Evolutionary conservation across 2,329 filamentous ascomycete species (phyloP).

Genomic region (Penicillium expansum): DNA sequence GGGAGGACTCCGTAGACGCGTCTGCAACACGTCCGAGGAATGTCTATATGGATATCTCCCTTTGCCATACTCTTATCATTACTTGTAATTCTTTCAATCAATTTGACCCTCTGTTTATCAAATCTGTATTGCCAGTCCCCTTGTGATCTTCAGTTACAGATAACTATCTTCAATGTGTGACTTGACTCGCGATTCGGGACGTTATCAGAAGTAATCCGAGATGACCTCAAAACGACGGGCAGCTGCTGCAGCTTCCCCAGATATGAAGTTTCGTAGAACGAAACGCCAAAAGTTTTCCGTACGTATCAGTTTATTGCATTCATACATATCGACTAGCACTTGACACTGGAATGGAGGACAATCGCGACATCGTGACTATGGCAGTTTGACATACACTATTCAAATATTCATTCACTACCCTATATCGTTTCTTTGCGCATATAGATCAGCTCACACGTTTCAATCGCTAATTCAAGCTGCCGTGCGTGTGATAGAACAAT

Average conservation of each 20-base stretch:
- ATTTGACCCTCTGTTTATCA: neutral
- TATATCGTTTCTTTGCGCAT: neutral
- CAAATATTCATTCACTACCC: neutral
- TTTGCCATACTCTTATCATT: constrained; percentile 1
- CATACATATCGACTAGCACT: neutral
- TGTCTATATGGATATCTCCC: neutral
- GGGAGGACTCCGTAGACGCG: constrained; percentile 2
- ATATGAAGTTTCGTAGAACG: constrained; percentile 50
- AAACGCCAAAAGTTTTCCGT: constrained; percentile 61
- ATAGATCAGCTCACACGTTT: neutral
- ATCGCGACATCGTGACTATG: neutral
- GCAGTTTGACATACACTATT: neutral
- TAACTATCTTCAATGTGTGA: neutral
- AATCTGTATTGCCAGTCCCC: neutral
- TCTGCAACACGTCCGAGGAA: constrained; percentile 1
- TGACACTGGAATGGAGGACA: neutral
- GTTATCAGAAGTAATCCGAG: neutral
- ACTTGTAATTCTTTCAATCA: constrained; percentile 1
- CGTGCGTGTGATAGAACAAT: constrained; percentile 17
- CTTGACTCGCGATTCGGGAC: neutral
- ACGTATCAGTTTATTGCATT: constrained; percentile 38
- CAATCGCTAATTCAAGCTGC: neutral
- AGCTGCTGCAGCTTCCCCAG: constrained; percentile 47
- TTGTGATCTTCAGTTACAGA: neutral
- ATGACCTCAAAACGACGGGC: constrained; percentile 57